phyloP scores from a whole-genome alignment of 805 yeast species.

The Saccharomycopsis selenospora region DNA sequence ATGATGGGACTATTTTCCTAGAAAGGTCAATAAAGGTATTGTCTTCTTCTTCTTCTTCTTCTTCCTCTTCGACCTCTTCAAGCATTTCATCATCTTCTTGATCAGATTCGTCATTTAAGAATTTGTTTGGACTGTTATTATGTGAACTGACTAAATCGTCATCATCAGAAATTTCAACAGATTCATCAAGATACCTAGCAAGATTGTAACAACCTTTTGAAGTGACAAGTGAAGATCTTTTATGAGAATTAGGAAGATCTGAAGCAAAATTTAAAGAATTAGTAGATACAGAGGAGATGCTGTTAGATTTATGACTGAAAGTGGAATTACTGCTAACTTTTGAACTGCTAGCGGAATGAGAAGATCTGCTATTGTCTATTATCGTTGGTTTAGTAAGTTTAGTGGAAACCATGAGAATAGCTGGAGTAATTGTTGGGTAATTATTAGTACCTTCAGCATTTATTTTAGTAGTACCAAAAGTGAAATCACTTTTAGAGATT shows the following conservation, averaged over 20 bases:
- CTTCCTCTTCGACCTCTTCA: constrained; percentile 1
- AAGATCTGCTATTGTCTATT: background rate
- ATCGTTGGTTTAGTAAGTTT: too few relatives aligned
- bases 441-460: background rate
- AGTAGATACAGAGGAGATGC: background rate
- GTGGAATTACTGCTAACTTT: background rate
- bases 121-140: background rate
- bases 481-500: background rate
- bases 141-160: background rate
- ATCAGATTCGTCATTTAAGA: background rate
- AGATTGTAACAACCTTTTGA: constrained; percentile 9
- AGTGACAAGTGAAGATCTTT: constrained; percentile 2
- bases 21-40: background rate
- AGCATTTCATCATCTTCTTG: constrained; percentile 2
- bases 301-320: background rate
- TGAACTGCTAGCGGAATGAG: background rate
- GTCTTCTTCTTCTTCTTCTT: constrained; percentile 1
- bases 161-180: background rate
- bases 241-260: too few relatives aligned
- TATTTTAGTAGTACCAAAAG: background rate
- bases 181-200: background rate
- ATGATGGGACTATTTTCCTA: background rate
- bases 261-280: background rate
- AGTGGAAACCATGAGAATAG: background rate
- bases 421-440: background rate